Base-by-base conservation (phyloP, 345 rosid species). In the Eucalyptus tenuipes region DNA sequence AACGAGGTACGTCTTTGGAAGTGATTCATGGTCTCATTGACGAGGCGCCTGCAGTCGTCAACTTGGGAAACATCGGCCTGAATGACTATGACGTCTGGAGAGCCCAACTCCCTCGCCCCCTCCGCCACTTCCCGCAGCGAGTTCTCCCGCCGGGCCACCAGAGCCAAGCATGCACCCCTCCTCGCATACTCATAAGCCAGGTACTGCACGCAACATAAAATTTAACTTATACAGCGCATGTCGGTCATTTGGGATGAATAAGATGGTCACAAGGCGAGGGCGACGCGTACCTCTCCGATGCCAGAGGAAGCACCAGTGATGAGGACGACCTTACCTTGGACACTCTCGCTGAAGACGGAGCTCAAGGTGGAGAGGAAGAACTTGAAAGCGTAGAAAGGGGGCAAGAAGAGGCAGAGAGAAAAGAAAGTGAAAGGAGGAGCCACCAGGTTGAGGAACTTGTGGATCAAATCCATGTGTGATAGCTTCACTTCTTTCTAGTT, bases 151-250 rank as follows among this genome's bases (percentile, higher is more conserved):
- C 95, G 89, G 53, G 93, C 96, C 49, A 93, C 94, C 27, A 94
- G 92, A 55, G 95, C 96, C 89, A 96, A 89, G 84, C 92, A 89
- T 44, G 96, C 96, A 86, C 96, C 94, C 91, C 91, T 92, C 89
- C 59, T 94, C 8, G 95, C 96, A 24, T 93, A 95, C 91, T 95
- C 94, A 52, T 93, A 95, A 15, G 96, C 96, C 75, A 96, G 61
- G 87, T 91, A 89, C 96, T 94, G 68, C 11, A 55, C 13, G 81
- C 81, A 71, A 71, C 25, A 71, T 0, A 18, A 71, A 42, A 10
- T 40, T 3, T 5, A 37, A 33, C 80, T 64, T 0, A n/a, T 13
- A 64, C 75, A n/a, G 40, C 40, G 33, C 75, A 20, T 2, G 47
- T 75, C 27, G 47, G 82, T 75, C 82, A 40, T 75, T 75, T 37